Evolutionary conservation across 768 basidiomycete genomes (phyloP).

Genomic region (Xanthoconium purpureum): DNA sequence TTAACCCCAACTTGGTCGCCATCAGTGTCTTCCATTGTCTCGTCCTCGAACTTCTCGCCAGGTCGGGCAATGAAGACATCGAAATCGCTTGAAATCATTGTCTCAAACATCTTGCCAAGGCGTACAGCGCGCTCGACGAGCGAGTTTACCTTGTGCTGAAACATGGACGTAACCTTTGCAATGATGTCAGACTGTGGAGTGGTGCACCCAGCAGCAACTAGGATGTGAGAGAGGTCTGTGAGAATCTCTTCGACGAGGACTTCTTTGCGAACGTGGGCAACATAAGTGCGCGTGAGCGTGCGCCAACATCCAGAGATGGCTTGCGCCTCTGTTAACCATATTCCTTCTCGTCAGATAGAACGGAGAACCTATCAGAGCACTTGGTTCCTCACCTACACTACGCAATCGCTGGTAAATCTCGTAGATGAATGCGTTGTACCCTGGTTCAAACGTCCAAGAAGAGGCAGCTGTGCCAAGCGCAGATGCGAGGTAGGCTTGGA

Average conservation of each 20-base stretch:
- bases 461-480: not conserved
- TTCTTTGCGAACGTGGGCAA: not conserved
- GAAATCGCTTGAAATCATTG: slow-evolving; percentile 10
- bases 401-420: slow-evolving; percentile 7
- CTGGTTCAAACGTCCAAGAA: slow-evolving; percentile 4
- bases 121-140: slow-evolving; percentile 10
- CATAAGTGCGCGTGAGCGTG: slow-evolving; percentile 1
- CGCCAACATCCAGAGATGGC: slow-evolving; percentile 12
- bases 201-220: slow-evolving; percentile 6
- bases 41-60: slow-evolving; percentile 1
- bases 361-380: not conserved
- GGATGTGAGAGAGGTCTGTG: not conserved
- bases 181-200: not conserved
- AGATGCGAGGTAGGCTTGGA: not conserved
- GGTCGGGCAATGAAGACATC: slow-evolving; percentile 1
- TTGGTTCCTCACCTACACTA: not conserved
- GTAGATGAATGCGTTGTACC: not conserved
- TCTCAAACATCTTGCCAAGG: slow-evolving; percentile 1
- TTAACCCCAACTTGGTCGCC: not conserved
- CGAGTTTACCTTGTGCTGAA: not conserved
- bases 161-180: not conserved
- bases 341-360: not conserved
- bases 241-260: not conserved
- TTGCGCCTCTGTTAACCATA: slow-evolving; percentile 6
- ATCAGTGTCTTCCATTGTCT: slow-evolving; percentile 1